Conservation (phyloP, 2,329 filamentous ascomycete species). For the Dichotomopilus funicola region DNA sequence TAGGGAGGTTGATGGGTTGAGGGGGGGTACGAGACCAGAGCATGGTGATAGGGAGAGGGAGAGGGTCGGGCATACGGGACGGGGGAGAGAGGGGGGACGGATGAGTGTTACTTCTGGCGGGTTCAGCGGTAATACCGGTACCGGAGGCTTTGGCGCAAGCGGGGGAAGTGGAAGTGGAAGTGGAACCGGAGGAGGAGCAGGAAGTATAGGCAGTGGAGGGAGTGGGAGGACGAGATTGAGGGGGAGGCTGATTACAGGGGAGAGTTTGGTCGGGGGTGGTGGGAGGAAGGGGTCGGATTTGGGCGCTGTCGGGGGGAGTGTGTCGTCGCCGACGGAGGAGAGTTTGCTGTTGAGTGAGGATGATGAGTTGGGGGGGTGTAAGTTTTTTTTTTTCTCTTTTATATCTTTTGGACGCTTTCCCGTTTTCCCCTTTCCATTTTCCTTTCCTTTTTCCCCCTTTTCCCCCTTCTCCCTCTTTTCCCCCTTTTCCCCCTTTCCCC, state of each 20-base stretch:
- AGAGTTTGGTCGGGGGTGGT: constrained; percentile 30
- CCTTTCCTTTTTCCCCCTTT: background rate
- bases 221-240: constrained; percentile 56
- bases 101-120: no score
- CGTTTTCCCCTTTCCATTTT: constrained; percentile 1
- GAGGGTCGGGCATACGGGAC: no score
- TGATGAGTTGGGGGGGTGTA: constrained; percentile 89
- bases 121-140: no score
- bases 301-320: constrained; percentile 42
- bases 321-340: constrained; percentile 61
- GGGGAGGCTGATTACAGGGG: constrained; percentile 63
- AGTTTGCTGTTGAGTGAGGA: constrained; percentile 70
- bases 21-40: no score
- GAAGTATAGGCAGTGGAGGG: background rate
- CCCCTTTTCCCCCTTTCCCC: background rate
- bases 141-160: background rate
- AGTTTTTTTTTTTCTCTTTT: constrained; percentile 42
- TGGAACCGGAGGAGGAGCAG: background rate
- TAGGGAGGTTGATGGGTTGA: constrained; percentile 44
- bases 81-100: no score
- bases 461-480: background rate
- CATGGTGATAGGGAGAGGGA: background rate
- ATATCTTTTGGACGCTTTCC: no score
- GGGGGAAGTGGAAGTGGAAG: background rate
- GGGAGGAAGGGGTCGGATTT: constrained; percentile 22